Conservation (phyloP, 768 basidiomycete genomes). For the Ramaria rubella region DNA sequence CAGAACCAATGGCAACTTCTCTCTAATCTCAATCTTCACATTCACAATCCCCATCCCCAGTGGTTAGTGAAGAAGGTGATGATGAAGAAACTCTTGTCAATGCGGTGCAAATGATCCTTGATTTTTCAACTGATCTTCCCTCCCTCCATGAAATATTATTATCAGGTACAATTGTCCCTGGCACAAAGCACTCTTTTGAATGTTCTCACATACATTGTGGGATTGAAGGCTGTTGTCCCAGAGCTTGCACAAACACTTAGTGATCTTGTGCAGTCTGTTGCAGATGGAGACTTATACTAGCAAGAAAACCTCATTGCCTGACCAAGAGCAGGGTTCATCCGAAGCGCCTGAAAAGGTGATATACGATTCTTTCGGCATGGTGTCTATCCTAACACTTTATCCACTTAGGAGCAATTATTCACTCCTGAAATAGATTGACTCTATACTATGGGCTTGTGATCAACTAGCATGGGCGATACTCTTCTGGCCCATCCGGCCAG, state of each 20-base stretch:
- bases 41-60: slow-evolving; percentile 4
- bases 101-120: slow-evolving; percentile 40
- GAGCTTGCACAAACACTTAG: neutral
- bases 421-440: too few species aligned
- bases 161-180: slow-evolving; percentile 43
- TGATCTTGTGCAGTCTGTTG: slow-evolving; percentile 5
- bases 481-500: too few species aligned
- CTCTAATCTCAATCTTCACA: neutral
- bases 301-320: too few species aligned
- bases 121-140: slow-evolving; percentile 49
- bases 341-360: too few species aligned
- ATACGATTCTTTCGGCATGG: too few species aligned
- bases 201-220: slow-evolving; percentile 30
- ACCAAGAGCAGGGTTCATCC: too few species aligned
- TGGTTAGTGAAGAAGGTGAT: slow-evolving; percentile 3
- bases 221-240: neutral
- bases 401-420: too few species aligned
- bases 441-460: too few species aligned
- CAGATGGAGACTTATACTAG: slow-evolving; percentile 1
- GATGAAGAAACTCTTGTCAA: slow-evolving; percentile 9
- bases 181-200: slow-evolving; percentile 48
- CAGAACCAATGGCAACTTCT: slow-evolving; percentile 8
- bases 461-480: too few species aligned
- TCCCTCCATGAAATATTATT: slow-evolving; percentile 51
- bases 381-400: too few species aligned